Conservation (phyloP, 2,329 filamentous ascomycete genomes). For the Aspergillus sp. region DNA sequence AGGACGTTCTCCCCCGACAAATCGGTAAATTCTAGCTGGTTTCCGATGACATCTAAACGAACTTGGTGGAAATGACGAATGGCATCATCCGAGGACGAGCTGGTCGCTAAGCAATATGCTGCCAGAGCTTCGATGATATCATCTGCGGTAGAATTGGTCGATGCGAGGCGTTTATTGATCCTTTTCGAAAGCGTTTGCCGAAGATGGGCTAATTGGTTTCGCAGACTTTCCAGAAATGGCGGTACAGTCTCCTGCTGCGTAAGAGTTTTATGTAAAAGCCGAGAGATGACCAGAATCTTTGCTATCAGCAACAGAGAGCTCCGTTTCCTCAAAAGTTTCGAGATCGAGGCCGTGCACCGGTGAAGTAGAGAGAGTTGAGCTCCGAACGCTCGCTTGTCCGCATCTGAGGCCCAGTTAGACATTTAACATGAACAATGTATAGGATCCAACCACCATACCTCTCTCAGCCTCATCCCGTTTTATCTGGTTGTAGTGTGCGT, state of each 20-base stretch:
- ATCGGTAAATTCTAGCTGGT: slow-evolving; percentile 53
- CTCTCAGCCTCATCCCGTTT: slow-evolving; percentile 29
- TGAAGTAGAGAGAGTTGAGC: slow-evolving; percentile 56
- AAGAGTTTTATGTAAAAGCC: slow-evolving; percentile 71
- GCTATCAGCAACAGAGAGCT: slow-evolving; percentile 53
- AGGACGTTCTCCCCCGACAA: slow-evolving; percentile 53
- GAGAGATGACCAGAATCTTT: slow-evolving; percentile 70
- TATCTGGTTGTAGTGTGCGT: slow-evolving; percentile 51
- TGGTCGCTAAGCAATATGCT: slow-evolving; percentile 77
- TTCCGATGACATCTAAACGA: slow-evolving; percentile 63
- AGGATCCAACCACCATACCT: slow-evolving; percentile 17
- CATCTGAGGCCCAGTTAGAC: slow-evolving; percentile 27
- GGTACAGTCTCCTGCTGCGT: slow-evolving; percentile 46
- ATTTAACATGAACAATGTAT: slow-evolving; percentile 1
- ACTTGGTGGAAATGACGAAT: slow-evolving; percentile 73
- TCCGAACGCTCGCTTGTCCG: slow-evolving; percentile 44
- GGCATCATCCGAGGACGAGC: slow-evolving; percentile 72
- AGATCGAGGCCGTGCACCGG: slow-evolving; percentile 49
- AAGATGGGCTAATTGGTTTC: slow-evolving; percentile 59
- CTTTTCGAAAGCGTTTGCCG: slow-evolving; percentile 61
- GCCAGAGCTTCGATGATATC: slow-evolving; percentile 67
- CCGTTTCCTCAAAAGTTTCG: slow-evolving; percentile 48
- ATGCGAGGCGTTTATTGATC: slow-evolving; percentile 53
- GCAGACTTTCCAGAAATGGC: slow-evolving; percentile 57
- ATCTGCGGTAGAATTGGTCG: slow-evolving; percentile 37